These are phyloP conservation scores for Mycena galopus DNA, from an alignment of 768 basidiomycete genomes.

Conservation along the genomic window DNA sequence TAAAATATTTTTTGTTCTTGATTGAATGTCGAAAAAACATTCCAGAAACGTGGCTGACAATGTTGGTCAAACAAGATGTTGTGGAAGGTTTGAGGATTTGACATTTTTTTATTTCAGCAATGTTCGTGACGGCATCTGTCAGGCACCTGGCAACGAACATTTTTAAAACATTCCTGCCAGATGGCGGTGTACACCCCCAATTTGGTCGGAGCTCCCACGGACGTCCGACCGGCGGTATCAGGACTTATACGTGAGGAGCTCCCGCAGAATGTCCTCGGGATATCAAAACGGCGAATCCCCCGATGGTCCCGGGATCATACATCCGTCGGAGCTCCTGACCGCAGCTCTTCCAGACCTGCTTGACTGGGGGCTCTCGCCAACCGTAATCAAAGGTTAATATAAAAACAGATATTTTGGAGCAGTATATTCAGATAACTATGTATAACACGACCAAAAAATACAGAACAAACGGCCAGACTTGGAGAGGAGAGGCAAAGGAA, in stretches of 20 bases:
- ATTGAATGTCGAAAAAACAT: too few species aligned
- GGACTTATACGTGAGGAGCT: neutral
- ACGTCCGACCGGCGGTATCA: neutral
- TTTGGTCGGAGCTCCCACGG: conserved; percentile 8
- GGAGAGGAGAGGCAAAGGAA: neutral
- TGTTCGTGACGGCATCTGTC: too few species aligned
- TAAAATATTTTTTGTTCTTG: too few species aligned
- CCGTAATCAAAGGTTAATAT: neutral
- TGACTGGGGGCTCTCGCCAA: neutral
- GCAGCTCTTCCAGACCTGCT: neutral
- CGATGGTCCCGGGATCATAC: neutral
- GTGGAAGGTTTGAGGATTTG: too few species aligned
- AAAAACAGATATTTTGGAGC: too few species aligned
- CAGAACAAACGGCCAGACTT: neutral
- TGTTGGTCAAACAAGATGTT: too few species aligned
- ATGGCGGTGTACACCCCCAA: conserved; percentile 2
- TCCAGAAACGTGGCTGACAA: too few species aligned
- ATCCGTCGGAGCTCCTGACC: neutral
- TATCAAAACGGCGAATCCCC: neutral
- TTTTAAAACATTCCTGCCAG: too few species aligned
- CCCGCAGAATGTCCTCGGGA: neutral
- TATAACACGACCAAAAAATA: neutral
- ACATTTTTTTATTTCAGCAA: too few species aligned
- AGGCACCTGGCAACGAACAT: too few species aligned
- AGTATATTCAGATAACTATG: neutral